phyloP scores from a whole-genome alignment of 2,329 filamentous ascomycete genomes.

The Penicillium sp. region DNA sequence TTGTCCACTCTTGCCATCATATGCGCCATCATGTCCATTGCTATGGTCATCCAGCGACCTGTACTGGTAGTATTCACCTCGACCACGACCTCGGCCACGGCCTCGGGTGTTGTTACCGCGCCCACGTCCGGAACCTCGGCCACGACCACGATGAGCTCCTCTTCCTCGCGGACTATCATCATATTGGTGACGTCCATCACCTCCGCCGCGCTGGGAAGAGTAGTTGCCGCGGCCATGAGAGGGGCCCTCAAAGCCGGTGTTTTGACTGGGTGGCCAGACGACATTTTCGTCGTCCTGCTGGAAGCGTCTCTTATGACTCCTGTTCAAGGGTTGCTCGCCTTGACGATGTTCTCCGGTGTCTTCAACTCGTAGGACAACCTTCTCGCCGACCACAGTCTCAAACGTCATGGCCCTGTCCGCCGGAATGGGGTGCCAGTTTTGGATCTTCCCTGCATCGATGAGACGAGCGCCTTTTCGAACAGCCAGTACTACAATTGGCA shows the following conservation, averaged over 20 bases:
- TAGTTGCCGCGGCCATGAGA: conserved; percentile 24
- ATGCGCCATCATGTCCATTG: conserved; percentile 31
- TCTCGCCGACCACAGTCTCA: conserved; percentile 82
- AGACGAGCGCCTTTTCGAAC: conserved; percentile 73
- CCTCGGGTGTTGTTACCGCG: conserved; percentile 40
- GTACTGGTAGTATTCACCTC: conserved; percentile 57
- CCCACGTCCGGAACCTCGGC: conserved; percentile 42
- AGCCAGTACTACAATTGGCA: conserved; percentile 79
- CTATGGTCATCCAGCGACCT: conserved; percentile 64
- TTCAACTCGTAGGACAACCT: conserved; percentile 78
- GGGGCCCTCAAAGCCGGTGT: conserved; percentile 26
- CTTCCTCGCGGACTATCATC: conserved; percentile 45
- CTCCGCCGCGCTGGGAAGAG: conserved; percentile 31
- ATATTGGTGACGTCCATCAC: conserved; percentile 39
- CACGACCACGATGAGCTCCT: conserved; percentile 34
- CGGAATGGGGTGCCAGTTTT: conserved; percentile 76
- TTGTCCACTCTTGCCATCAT: conserved; percentile 33
- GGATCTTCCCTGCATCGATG: conserved; percentile 76
- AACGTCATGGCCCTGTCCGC: conserved; percentile 71
- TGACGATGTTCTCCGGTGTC: conserved; percentile 56
- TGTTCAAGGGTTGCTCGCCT: conserved; percentile 58
- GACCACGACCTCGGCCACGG: conserved; percentile 50
- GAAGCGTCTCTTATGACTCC: conserved; percentile 55
- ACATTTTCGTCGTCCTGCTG: conserved; percentile 61
- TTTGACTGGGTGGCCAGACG: conserved; percentile 28